These are phyloP conservation scores for Globisporangium splendens DNA, from an alignment of 352 stramenopile genomes.

Conservation along the genomic window DNA sequence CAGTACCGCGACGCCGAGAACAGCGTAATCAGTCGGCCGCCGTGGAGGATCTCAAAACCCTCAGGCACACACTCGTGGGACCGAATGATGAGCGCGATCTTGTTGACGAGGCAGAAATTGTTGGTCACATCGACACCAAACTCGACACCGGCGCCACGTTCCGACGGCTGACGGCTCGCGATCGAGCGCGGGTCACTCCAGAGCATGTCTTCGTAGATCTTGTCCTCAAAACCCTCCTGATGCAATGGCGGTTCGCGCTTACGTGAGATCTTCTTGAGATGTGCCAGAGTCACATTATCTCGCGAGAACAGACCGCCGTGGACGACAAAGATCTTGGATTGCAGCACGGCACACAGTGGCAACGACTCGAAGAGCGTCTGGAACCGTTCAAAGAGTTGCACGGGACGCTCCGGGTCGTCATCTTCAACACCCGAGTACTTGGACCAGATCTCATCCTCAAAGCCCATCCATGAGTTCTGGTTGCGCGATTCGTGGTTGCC, in stretches of 20 bases:
- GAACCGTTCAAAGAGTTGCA: conserved; percentile 62
- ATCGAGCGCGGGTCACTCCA: conserved; percentile 91
- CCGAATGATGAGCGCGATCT: conserved; percentile 90
- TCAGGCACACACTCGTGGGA: conserved; percentile 93
- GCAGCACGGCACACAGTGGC: conserved; percentile 88
- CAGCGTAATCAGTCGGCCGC: conserved; percentile 88
- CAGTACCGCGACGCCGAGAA: conserved; percentile 93
- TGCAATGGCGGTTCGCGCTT: conserved; percentile 91
- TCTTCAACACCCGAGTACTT: conserved; percentile 74
- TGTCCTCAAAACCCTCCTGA: conserved; percentile 85
- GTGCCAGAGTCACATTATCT: conserved; percentile 88
- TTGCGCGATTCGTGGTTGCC: conserved; percentile 96
- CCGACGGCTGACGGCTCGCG: conserved; percentile 64
- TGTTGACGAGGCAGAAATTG: conserved; percentile 93
- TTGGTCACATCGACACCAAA: conserved; percentile 93
- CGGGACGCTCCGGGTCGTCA: conserved; percentile 50
- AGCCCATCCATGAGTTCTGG: conserved; percentile 93
- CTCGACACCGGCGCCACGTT: conserved; percentile 89
- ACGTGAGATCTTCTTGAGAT: conserved; percentile 88
- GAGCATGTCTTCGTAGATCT: conserved; percentile 93
- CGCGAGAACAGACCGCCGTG: conserved; percentile 92
- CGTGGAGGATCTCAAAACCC: conserved; percentile 89
- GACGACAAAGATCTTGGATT: conserved; percentile 92
- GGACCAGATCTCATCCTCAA: conserved; percentile 85
- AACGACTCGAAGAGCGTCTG: conserved; percentile 84